Base-by-base conservation (phyloP, 768 basidiomycete species). In the Suillus fuscotomentosus region DNA sequence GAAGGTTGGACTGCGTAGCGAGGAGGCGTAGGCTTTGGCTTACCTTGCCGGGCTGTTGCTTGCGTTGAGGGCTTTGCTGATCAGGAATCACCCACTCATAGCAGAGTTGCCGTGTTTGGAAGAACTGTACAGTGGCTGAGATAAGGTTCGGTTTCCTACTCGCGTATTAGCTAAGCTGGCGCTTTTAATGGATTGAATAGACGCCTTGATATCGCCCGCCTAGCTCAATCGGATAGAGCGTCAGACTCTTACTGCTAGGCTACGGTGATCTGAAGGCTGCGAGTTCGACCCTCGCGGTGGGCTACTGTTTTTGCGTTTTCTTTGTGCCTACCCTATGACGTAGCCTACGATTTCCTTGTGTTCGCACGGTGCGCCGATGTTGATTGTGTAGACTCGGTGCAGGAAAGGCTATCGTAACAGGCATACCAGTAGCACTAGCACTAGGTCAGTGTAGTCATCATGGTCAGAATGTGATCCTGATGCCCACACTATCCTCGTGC, bases 201-300 rank as follows among this genome's bases (percentile, higher is more conserved):
- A 17, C 38, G 45, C 36, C 34, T 24, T 36, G 27, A 36, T 43
- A 27, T 45, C 51, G 80, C 81, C 78, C 76, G 80, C 78, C 79
- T 81, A 81, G 80, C 80, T 80, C 80, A 81, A 80, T 81, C 79
- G 80, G 80, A 81, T 81, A 81, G 80, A 81, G 80, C 80, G 80
- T 81, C 80, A 80, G 80, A 81, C 80, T 81, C 80, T 81, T 81
- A 81, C 20, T 22, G n/a, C 59, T 66, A 60, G 56, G 63, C 59
- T 59, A 22, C 5, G 13, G 47, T 47, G n/a, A 88, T 89, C 88
- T 89, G 86, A 89, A 89, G 88, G 88, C 85, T 89, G 88, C 88
- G 88, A 87, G 88, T 89, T 89, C 88, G 88, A 89, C 82, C 87
- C 88, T 87, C 88, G 88, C 88, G 87, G 86, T 88, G 87, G 88